These are phyloP conservation scores for Penicillium occitanis DNA, from an alignment of 2,329 filamentous ascomycete genomes.

Conservation along the genomic window DNA sequence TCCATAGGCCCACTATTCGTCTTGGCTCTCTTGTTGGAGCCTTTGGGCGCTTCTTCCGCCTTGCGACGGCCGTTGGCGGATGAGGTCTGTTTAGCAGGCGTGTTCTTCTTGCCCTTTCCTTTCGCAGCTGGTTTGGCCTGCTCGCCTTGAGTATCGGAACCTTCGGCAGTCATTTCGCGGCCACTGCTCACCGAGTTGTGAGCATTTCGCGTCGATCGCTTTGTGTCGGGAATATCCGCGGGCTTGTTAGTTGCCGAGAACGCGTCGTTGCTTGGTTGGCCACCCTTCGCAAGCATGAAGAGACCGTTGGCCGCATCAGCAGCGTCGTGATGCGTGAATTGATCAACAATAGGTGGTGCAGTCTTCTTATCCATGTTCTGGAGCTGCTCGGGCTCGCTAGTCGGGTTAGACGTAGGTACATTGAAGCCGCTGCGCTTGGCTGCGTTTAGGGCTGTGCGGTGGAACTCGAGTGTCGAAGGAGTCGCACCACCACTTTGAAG, in stretches of 20 bases:
- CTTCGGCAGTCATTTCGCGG: slow-evolving; percentile 68
- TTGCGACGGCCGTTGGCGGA: slow-evolving; percentile 71
- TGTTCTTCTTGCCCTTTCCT: slow-evolving; percentile 68
- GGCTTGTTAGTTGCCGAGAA: slow-evolving; percentile 46
- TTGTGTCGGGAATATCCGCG: slow-evolving; percentile 39
- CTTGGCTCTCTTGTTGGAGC: slow-evolving; percentile 73
- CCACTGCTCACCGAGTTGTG: slow-evolving; percentile 55
- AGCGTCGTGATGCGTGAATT: slow-evolving; percentile 82
- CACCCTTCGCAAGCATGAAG: slow-evolving; percentile 75
- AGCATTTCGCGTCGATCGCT: slow-evolving; percentile 41
- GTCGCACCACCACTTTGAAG: slow-evolving; percentile 80
- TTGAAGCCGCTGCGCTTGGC: slow-evolving; percentile 59
- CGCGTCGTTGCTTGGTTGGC: slow-evolving; percentile 59
- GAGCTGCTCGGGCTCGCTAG: slow-evolving; percentile 35
- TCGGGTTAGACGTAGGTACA: slow-evolving; percentile 44
- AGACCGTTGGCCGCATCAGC: slow-evolving; percentile 95
- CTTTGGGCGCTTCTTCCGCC: slow-evolving; percentile 69
- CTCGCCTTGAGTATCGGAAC: slow-evolving; percentile 70
- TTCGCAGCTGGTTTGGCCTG: slow-evolving; percentile 64
- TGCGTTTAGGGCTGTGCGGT: slow-evolving; percentile 84
- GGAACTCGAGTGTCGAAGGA: slow-evolving; percentile 88
- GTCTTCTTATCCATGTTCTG: slow-evolving; percentile 38
- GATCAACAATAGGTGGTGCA: slow-evolving; percentile 55
- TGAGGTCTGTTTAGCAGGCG: slow-evolving; percentile 46
- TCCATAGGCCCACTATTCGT: slow-evolving; percentile 48